phyloP scores from a whole-genome alignment of 169 alveolate species.

The Plasmodium adleri region DNA sequence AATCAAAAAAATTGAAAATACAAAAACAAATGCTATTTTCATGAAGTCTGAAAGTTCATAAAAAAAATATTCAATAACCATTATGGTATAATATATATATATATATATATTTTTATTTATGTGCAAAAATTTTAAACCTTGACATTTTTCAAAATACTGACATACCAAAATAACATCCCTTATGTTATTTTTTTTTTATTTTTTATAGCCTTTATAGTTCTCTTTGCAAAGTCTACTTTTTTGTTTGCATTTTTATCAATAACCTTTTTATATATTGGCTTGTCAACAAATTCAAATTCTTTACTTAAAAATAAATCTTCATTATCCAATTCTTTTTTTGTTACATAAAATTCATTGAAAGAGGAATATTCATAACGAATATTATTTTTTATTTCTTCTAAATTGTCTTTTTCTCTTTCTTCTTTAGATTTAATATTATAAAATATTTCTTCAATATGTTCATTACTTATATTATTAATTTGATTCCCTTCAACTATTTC shows the following conservation, averaged over 20 bases:
- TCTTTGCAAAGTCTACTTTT: conserved; percentile 61
- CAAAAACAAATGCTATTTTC: no score
- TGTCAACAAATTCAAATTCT: conserved; percentile 66
- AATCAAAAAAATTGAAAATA: no score
- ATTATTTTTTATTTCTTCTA: conserved; percentile 31
- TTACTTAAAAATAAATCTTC: conserved; percentile 53
- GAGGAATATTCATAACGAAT: conserved; percentile 54
- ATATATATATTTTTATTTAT: conserved; percentile 1
- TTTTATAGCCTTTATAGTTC: conserved; percentile 37
- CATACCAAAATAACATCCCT: not conserved
- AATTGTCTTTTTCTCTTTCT: conserved; percentile 50
- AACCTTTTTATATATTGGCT: conserved; percentile 64
- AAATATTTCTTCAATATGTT: conserved; percentile 55
- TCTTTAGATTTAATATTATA: conserved; percentile 57
- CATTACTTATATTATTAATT: conserved; percentile 42
- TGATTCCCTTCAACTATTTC: conserved; percentile 28
- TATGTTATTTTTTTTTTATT: conserved; percentile 49
- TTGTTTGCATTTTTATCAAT: conserved; percentile 54
- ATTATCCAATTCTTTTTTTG: conserved; percentile 72
- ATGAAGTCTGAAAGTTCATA: no score
- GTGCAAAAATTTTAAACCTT: no score
- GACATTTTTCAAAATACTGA: no score
- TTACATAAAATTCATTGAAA: conserved; percentile 54
- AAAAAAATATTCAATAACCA: no score
- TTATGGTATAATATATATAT: not conserved